Evolutionary conservation across 805 yeast species (phyloP).

Genomic region (Millerozyma miso): DNA sequence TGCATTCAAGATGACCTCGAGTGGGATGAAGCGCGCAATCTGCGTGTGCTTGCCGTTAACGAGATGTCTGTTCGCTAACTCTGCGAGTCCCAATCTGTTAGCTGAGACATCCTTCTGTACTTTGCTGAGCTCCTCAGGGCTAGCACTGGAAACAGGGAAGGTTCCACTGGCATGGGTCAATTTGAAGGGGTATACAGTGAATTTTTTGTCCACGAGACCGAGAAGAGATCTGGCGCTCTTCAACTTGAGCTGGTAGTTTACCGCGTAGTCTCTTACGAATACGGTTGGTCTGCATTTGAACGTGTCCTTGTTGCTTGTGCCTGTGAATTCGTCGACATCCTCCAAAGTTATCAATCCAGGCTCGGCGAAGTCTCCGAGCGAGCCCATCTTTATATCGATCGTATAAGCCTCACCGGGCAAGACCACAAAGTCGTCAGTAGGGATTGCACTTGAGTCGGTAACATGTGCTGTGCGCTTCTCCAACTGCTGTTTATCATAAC

Average conservation of each 20-base stretch:
- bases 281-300: conserved; percentile 65
- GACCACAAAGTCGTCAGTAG: conserved; percentile 69
- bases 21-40: conserved; percentile 69
- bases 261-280: conserved; percentile 83
- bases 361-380: conserved; percentile 49
- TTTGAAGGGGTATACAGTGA: conserved; percentile 91
- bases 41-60: conserved; percentile 71
- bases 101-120: conserved; percentile 55
- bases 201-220: conserved; percentile 62
- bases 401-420: conserved; percentile 81
- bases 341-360: conserved; percentile 69
- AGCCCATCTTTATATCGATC: conserved; percentile 78
- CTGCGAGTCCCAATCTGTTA: conserved; percentile 72
- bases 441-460: conserved; percentile 51
- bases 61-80: conserved; percentile 74
- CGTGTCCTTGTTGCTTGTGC: conserved; percentile 52
- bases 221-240: conserved; percentile 69
- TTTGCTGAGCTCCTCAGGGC: conserved; percentile 24
- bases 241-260: conserved; percentile 70
- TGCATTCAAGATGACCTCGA: conserved; percentile 56
- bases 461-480: conserved; percentile 7
- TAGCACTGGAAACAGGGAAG: conserved; percentile 50
- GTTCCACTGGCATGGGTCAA: conserved; percentile 61
- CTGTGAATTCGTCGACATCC: conserved; percentile 59
- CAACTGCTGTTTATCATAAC: neutral